Conservation (phyloP, 1,284 basidiomycete species). For the Butyriboletus appendiculatus region DNA sequence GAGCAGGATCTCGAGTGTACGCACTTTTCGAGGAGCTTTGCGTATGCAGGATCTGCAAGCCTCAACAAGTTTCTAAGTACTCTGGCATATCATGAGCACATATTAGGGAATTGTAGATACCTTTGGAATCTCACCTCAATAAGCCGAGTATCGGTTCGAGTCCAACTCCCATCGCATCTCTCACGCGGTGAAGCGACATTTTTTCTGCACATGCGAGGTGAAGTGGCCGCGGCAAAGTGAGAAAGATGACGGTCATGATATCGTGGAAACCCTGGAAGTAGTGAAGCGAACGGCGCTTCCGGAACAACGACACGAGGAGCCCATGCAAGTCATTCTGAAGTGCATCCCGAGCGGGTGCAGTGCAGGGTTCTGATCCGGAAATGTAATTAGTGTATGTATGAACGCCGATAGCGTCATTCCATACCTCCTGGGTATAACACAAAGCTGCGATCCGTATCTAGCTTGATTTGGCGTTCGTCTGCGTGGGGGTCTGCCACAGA, state of each 20-base stretch:
- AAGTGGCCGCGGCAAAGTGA: slow-evolving; percentile 69
- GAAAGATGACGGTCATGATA: slow-evolving; percentile 82
- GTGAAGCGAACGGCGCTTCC: slow-evolving; percentile 67
- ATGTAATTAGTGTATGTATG: slow-evolving; percentile 16
- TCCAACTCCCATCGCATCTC: slow-evolving; percentile 87
- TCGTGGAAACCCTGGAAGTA: slow-evolving; percentile 98
- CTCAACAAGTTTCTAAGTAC: slow-evolving; percentile 70
- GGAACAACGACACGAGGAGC: slow-evolving; percentile 78
- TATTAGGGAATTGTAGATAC: background rate
- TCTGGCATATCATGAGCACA: slow-evolving; percentile 37
- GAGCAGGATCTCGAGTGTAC: slow-evolving; percentile 22
- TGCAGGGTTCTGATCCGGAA: slow-evolving; percentile 27
- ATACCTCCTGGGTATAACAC: slow-evolving; percentile 77
- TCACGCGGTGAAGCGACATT: slow-evolving; percentile 77
- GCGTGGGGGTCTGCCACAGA: slow-evolving; percentile 47
- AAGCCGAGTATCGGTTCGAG: slow-evolving; percentile 86
- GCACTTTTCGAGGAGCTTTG: slow-evolving; percentile 66
- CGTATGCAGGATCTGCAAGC: slow-evolving; percentile 71
- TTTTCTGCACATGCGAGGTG: slow-evolving; percentile 65
- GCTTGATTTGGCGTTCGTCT: slow-evolving; percentile 82
- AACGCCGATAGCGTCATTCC: slow-evolving; percentile 3
- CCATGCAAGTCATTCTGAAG: slow-evolving; percentile 70
- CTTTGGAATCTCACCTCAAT: slow-evolving; percentile 52
- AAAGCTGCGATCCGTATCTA: slow-evolving; percentile 89
- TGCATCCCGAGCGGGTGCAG: slow-evolving; percentile 33